A percentile compares a stretch with the other conserved stretches of the same genome.
Evolutionary conservation across 176 grass and related monocot species (phyloP).

Genomic region (Bonia amplexicaulis): DNA sequence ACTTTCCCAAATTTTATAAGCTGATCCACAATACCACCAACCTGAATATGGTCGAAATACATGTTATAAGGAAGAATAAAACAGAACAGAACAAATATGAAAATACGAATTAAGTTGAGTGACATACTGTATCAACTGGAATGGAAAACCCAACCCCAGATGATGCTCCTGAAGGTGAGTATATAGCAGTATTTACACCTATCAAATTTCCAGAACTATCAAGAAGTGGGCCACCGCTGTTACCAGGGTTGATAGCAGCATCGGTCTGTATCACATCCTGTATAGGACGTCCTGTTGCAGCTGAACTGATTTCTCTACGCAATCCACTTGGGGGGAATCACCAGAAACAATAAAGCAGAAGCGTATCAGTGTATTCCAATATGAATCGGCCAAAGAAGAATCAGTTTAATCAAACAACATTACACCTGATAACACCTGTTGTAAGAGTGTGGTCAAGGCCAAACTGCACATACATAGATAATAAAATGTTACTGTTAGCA

Average conservation of each 20-base stretch:
- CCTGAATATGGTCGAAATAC: conserved; percentile 39
- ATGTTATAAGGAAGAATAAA: neutral
- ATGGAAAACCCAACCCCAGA: conserved; percentile 99
- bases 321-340: conserved; percentile 52
- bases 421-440: conserved; percentile 95
- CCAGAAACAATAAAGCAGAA: neutral
- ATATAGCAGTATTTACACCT: conserved; percentile 98
- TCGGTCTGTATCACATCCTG: conserved; percentile 99
- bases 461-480: conserved; percentile 65
- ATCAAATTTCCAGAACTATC: conserved; percentile 97
- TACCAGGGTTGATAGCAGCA: conserved; percentile 97
- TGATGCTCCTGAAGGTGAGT: conserved; percentile 97
- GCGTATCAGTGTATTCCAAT: neutral
- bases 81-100: conserved; percentile 7
- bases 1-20: conserved; percentile 94
- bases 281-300: conserved; percentile 98
- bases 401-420: conserved; percentile 20
- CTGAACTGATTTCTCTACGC: conserved; percentile 97
- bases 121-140: conserved; percentile 88
- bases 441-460: conserved; percentile 99
- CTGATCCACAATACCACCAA: conserved; percentile 93
- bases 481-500: neutral
- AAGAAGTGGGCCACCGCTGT: conserved; percentile 89
- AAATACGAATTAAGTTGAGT: neutral
- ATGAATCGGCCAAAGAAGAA: conserved; percentile 22